phyloP scores from a whole-genome alignment of 305 asterid species.

The Fraxinus xanthoxyloides region DNA sequence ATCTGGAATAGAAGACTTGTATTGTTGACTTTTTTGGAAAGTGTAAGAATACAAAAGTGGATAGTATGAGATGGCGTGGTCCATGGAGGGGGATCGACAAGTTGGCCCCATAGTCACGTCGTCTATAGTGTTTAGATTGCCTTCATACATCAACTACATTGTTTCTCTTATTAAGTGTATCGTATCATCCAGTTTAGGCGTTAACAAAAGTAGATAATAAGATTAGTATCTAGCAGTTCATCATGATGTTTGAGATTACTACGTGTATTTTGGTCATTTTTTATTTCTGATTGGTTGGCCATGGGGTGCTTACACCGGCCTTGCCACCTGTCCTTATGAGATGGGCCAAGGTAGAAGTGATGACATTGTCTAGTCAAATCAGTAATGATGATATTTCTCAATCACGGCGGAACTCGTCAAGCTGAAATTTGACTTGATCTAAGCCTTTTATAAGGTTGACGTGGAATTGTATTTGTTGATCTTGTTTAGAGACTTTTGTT shows the following conservation, averaged over 20 bases:
- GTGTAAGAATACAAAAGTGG: neutral
- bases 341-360: neutral
- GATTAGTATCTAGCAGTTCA: neutral
- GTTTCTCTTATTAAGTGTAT: neutral
- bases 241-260: neutral
- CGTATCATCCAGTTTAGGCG: neutral
- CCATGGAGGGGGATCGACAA: neutral
- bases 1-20: neutral
- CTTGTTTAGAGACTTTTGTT: neutral
- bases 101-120: neutral
- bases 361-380: neutral
- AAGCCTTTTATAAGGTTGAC: neutral
- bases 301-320: neutral
- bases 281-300: neutral
- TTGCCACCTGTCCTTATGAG: neutral
- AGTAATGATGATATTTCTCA: neutral
- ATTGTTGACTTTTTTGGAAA: neutral
- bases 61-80: neutral
- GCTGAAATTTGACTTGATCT: neutral
- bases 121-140: neutral
- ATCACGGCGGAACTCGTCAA: neutral
- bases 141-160: neutral
- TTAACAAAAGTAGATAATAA: too few relatives aligned
- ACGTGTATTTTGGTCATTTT: neutral
- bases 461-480: neutral